These are phyloP conservation scores for Fusarium anthophilum DNA, from an alignment of 2,329 filamentous ascomycete species.

Conservation along the genomic window DNA sequence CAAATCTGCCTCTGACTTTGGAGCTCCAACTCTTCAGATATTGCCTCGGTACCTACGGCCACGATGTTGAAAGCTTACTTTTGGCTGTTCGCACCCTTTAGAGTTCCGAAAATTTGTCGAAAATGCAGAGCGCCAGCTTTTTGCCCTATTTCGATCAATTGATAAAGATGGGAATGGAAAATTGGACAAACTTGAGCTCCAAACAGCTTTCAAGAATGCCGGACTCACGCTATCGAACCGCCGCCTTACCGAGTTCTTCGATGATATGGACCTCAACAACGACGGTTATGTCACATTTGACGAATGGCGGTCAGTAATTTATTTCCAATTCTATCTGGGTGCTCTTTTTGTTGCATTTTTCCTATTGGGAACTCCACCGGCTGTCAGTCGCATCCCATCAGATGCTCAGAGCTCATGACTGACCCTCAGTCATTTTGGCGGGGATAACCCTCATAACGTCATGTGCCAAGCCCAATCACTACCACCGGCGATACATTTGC, in stretches of 20 bases:
- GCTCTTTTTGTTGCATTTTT: neutral
- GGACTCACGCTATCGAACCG: conserved; percentile 81
- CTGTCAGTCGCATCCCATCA: conserved; percentile 30
- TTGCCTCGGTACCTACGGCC: conserved; percentile 20
- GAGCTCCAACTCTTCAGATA: conserved; percentile 15
- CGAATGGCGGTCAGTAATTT: conserved; percentile 88
- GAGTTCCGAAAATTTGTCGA: conserved; percentile 93
- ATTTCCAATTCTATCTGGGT: conserved; percentile 14
- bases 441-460: conserved; percentile 40
- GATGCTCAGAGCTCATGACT: conserved; percentile 37
- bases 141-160: conserved; percentile 83
- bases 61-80: conserved; percentile 33
- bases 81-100: conserved; percentile 47
- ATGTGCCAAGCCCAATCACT: conserved; percentile 40
- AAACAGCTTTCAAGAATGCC: conserved; percentile 77
- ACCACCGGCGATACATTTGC: conserved; percentile 16
- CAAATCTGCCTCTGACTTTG: conserved; percentile 27
- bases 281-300: conserved; percentile 90
- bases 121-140: conserved; percentile 85
- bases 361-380: neutral
- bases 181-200: conserved; percentile 86
- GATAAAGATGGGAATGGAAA: conserved; percentile 87
- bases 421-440: conserved; percentile 43
- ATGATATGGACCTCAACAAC: conserved; percentile 87
- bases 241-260: conserved; percentile 86